Percentiles rank a stretch among this genome's conserved stretches.
These are phyloP conservation scores for Suhomyces canberraensis DNA, from an alignment of 805 yeast genomes.

Conservation along the genomic window DNA sequence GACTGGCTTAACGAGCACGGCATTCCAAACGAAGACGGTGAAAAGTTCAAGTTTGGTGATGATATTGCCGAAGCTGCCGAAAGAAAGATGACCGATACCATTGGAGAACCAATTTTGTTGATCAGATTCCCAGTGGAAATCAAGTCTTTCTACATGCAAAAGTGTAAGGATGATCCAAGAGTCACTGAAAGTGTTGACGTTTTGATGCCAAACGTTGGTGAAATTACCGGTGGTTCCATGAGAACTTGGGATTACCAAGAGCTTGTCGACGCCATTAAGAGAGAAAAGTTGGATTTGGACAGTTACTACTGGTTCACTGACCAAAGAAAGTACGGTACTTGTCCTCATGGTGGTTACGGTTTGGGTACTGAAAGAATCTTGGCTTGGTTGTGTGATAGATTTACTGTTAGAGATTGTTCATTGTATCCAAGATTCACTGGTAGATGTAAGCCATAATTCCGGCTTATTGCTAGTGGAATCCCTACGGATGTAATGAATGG, in stretches of 20 bases:
- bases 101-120: conserved; percentile 88
- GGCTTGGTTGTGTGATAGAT: conserved; percentile 97
- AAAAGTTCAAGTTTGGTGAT: conserved; percentile 92
- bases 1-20: conserved; percentile 96
- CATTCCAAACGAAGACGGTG: conserved; percentile 91
- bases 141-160: conserved; percentile 97
- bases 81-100: conserved; percentile 95
- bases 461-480: too few relatives aligned
- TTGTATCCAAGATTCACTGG: conserved; percentile 97
- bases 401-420: conserved; percentile 97
- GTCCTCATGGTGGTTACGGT: conserved; percentile 99
- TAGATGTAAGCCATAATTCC: conserved; percentile 90
- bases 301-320: conserved; percentile 96
- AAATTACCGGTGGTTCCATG: conserved; percentile 99
- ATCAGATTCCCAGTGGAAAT: conserved; percentile 95
- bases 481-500: too few relatives aligned
- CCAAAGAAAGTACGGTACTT: conserved; percentile 94
- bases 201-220: conserved; percentile 98
- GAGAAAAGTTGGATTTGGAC: conserved; percentile 81
- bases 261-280: conserved; percentile 82
- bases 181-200: conserved; percentile 99
- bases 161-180: conserved; percentile 82
- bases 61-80: conserved; percentile 99
- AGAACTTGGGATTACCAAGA: conserved; percentile 83
- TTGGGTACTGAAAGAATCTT: conserved; percentile 96